Base-by-base conservation (phyloP, 129 eudicot species). In the Tanacetum coccineum region DNA sequence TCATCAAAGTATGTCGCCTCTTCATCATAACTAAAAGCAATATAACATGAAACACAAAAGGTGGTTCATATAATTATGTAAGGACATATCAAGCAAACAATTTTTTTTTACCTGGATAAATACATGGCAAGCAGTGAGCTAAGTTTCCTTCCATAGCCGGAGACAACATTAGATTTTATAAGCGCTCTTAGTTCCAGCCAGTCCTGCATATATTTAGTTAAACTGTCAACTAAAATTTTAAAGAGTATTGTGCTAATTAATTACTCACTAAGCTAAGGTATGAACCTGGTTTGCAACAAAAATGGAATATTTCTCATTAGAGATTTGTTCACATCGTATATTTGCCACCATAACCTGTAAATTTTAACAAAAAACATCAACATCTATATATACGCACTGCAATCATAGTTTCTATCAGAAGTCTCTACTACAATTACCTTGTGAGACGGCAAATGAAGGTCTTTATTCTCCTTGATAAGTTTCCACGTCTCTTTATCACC, bases 401-500 rank as follows among this genome's bases (percentile, higher is more conserved):
- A 25, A 3, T 25, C 28, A 1, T 25, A 0, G 1, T 5, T 22
- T 14, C 17, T 54, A 54, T 19, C 28, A 18, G 12, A 30, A 59
- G 17, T 12, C 8, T 57, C 40, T 15, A 25, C 6, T 26, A 25
- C 28, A 14, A 28, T 25, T 66, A 87, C 95, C 85, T 79, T 87
- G 71, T 84, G 95, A 14, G 95, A 83, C 57, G 90, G 90, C 40
- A 87, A 79, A 67, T 84, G 86, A 80, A 84, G 91, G 70, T 87
- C 91, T 75, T 76, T 87, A 78, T 84, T 87, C 80, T 87, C 90
- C 74, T 79, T 87, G 8, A 87, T 87, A 65, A 79, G 78, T 76
- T 82, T 79, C 95, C 95, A 87, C 17, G 84, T 87, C 56, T 87
- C 72, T 62, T 82, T 86, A 2, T 88, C 76, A 72, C 86, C 84